phyloP scores from a whole-genome alignment of 2,329 filamentous ascomycete species.

The Chrysosphaeria jannelii region DNA sequence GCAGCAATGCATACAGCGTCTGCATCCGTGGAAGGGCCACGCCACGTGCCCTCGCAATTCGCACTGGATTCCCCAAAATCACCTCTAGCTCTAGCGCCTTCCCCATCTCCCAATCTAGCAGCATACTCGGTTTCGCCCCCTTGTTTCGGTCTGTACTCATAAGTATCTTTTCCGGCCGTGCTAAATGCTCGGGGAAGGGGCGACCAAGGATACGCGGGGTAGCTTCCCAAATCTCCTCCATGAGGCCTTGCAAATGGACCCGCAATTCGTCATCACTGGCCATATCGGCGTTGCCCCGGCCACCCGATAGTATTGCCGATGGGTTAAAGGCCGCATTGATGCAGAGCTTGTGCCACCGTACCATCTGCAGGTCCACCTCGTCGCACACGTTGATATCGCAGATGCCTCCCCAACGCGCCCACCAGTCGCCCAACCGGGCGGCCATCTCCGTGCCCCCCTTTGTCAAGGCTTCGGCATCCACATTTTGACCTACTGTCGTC shows the following conservation, averaged over 20 bases:
- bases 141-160: slow-evolving; percentile 30
- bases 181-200: slow-evolving; percentile 27
- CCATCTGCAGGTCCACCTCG: slow-evolving; percentile 34
- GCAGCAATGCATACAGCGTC: slow-evolving; percentile 32
- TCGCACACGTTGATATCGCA: slow-evolving; percentile 27
- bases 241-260: slow-evolving; percentile 29
- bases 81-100: slow-evolving; percentile 40
- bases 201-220: slow-evolving; percentile 30
- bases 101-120: slow-evolving; percentile 37
- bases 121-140: slow-evolving; percentile 35
- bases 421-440: slow-evolving; percentile 19
- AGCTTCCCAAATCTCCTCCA: slow-evolving; percentile 36
- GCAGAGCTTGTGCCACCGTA: slow-evolving; percentile 48
- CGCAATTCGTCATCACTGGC: slow-evolving; percentile 27
- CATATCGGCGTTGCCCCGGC: slow-evolving; percentile 35
- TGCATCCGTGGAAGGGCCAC: slow-evolving; percentile 36
- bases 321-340: slow-evolving; percentile 54
- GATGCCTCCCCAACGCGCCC: slow-evolving; percentile 25
- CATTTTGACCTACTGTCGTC: slow-evolving; percentile 1
- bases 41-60: slow-evolving; percentile 29
- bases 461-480: slow-evolving; percentile 2
- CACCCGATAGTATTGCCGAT: slow-evolving; percentile 33
- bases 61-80: slow-evolving; percentile 38
- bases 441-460: slow-evolving; percentile 13
- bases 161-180: slow-evolving; percentile 29